Conservation (phyloP, 768 basidiomycete genomes). For the Rhodotorula kratochvilovae region DNA sequence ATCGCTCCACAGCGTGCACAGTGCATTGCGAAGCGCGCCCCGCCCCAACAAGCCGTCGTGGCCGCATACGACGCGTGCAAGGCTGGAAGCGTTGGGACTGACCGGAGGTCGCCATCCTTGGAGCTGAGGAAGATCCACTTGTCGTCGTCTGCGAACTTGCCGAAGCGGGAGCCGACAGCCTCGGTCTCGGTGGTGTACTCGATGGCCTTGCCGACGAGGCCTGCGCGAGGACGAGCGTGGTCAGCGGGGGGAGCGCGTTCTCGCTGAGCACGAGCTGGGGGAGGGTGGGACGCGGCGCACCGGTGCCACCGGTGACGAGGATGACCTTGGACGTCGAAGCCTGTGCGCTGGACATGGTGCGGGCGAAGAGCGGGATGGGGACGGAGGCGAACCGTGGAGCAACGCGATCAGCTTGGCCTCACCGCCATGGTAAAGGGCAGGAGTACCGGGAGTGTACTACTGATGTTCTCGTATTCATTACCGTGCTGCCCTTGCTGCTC, state of each 20-base stretch:
- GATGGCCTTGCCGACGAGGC: constrained; percentile 34
- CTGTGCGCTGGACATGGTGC: no score
- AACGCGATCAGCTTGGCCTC: no score
- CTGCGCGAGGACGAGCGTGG: constrained; percentile 8
- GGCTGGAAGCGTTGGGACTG: not conserved
- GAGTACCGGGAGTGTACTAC: no score
- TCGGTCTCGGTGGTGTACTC: constrained; percentile 65
- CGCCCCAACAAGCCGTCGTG: no score
- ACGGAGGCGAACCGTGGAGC: no score
- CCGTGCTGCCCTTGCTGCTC: no score
- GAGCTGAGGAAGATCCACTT: constrained; percentile 78
- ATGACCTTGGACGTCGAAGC: constrained; percentile 14
- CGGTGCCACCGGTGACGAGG: constrained; percentile 38
- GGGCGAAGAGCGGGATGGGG: not conserved
- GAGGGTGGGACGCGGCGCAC: constrained; percentile 3
- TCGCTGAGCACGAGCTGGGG: not conserved
- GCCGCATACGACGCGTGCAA: no score
- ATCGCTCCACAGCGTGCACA: no score
- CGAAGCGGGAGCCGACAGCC: constrained; percentile 71
- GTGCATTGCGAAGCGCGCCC: no score
- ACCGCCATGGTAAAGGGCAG: no score
- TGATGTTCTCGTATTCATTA: no score
- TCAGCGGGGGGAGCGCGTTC: not conserved
- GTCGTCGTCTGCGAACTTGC: constrained; percentile 64
- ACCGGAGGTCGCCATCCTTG: constrained; percentile 68